Conservation (phyloP, 75 land plant species). For the Pinus tabuliformis region DNA sequence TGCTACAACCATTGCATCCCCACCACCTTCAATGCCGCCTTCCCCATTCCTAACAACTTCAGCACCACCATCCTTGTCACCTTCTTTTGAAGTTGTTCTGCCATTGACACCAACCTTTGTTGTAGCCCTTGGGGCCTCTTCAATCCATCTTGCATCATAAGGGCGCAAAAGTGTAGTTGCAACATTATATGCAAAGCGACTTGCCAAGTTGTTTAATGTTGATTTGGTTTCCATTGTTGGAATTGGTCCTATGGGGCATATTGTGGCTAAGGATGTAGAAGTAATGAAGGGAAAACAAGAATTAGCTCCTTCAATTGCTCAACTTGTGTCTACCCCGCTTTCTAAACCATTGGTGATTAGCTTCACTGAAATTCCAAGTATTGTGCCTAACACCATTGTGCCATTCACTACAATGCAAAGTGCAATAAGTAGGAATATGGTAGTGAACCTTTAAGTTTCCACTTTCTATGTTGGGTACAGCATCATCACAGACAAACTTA, state of each 20-base stretch:
- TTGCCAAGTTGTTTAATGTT: neutral
- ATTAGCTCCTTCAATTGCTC: conserved; percentile 8
- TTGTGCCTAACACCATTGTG: too few species aligned
- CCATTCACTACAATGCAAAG: too few species aligned
- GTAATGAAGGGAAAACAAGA: conserved; percentile 34
- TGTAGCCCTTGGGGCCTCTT: neutral
- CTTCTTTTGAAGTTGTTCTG: conserved; percentile 3
- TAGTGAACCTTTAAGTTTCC: conserved; percentile 67
- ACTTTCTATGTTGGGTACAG: conserved; percentile 83
- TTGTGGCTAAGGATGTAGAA: conserved; percentile 84
- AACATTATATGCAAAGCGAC: conserved; percentile 81
- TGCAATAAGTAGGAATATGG: conserved; percentile 73
- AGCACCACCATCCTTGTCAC: conserved; percentile 10
- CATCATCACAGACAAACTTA: conserved; percentile 70
- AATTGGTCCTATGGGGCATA: conserved; percentile 67
- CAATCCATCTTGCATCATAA: conserved; percentile 48
- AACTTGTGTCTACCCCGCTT: conserved; percentile 3
- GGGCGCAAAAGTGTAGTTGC: conserved; percentile 65
- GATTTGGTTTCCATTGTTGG: conserved; percentile 27
- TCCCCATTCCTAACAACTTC: neutral
- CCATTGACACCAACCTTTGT: neutral
- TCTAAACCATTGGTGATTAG: conserved; percentile 1
- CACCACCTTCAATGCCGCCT: conserved; percentile 24
- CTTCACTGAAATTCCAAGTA: neutral
- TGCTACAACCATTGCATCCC: conserved; percentile 11